These are phyloP conservation scores for Phytophthora cryptogea DNA, from an alignment of 352 stramenopile species.

Conservation along the genomic window DNA sequence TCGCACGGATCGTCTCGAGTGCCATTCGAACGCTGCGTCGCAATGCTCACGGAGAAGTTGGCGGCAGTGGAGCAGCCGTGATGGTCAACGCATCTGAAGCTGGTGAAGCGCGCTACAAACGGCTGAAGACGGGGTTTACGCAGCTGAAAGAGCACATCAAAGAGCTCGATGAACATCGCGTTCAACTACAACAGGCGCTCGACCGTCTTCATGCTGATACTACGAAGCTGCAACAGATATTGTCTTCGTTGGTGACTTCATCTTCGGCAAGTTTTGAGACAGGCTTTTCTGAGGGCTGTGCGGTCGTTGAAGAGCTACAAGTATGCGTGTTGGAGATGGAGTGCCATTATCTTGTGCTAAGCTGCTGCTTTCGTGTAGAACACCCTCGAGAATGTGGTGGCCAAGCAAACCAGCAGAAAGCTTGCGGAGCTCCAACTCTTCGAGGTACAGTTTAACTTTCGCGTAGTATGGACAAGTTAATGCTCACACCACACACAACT, in stretches of 20 bases:
- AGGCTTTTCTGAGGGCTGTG: conserved; percentile 2
- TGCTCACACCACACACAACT: not conserved
- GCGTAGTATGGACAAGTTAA: not conserved
- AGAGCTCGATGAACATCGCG: conserved; percentile 28
- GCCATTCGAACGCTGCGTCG: conserved; percentile 13
- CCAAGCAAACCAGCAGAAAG: conserved; percentile 38
- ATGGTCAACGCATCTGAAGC: conserved; percentile 10
- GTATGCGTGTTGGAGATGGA: conserved; percentile 18
- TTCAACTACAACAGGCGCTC: conserved; percentile 31
- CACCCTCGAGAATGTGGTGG: conserved; percentile 32
- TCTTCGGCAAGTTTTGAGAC: not conserved
- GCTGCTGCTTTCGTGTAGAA: conserved; percentile 8
- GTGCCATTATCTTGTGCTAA: not conserved
- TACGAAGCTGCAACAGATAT: conserved; percentile 18
- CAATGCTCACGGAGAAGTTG: conserved; percentile 2
- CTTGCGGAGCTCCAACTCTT: conserved; percentile 39
- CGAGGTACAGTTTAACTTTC: conserved; percentile 19
- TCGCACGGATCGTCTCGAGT: conserved; percentile 7
- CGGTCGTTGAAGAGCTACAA: conserved; percentile 8
- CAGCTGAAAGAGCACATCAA: conserved; percentile 38
- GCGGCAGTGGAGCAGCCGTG: conserved; percentile 1
- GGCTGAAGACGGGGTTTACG: conserved; percentile 35
- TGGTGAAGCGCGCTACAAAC: conserved; percentile 39
- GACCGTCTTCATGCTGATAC: conserved; percentile 21
- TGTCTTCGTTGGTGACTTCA: not conserved